Base-by-base conservation (phyloP, 108 stramenopile species). In the Parietichytrium sp. region DNA sequence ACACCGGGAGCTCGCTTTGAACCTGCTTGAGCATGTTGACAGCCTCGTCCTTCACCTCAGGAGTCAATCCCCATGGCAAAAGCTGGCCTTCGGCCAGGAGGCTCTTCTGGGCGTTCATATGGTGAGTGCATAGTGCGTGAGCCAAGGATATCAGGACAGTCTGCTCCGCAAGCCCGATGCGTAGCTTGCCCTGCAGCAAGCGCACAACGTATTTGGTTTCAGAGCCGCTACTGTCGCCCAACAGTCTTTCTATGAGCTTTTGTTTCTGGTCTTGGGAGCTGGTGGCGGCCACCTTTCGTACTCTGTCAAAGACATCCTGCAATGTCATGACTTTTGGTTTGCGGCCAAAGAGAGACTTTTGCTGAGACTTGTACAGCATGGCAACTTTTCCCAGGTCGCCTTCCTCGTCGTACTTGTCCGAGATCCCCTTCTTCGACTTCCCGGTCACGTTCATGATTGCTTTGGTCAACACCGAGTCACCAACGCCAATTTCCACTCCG, bases 181-280 rank as follows among this genome's bases (percentile, higher is more conserved):
- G 88, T 50, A 98, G 90, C 87, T 98, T 98, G 16, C 98, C 97
- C 88, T 99, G 98, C 61, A 99, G 91, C 25, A 95, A 96, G 3
- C 99, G 92, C 42, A 98, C 93, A 61, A 99, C 92, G 89, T 96
- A 99, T 81, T 96, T 95, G 47, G 95, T 86, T 87, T 99, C 98
- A 27, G 81, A 31, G 6, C 92, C 93, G 48, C 80, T 29, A 7
- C 26, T 93, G 3, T 88, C 82, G 27, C 95, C 92, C 45, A 99
- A 86, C 54, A 99, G 83, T 52, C 87, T 88, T 77, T 97, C 93
- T 87, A 99, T 99, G 78, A 90, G 85, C 48, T 92, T 91, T 16
- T 97, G 91, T 84, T 99, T 99, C 81, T 84, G 89, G 78, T 95
- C 95, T 84, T 95, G 94, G 48, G 96, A 93, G 52, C 91, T 86